Percentiles rank a stretch among this genome's conserved stretches.
These are phyloP conservation scores for Venustampulla echinocandica DNA, from an alignment of 495 filamentous ascomycete genomes.

Conservation along the genomic window DNA sequence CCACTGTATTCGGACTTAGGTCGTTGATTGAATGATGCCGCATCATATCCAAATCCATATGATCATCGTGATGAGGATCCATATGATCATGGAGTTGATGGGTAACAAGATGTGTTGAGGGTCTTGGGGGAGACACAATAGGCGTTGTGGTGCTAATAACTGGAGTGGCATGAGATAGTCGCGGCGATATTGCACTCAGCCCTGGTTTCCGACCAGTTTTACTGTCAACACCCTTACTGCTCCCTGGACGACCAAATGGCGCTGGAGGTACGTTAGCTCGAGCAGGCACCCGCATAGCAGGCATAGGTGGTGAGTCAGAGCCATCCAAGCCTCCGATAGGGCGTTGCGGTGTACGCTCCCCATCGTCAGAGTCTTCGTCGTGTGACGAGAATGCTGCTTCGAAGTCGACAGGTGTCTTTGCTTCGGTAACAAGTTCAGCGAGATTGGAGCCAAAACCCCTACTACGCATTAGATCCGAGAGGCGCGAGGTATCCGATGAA, in stretches of 20 bases:
- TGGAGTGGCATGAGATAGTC: slow-evolving; percentile 29
- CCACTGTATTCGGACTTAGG: slow-evolving; percentile 69
- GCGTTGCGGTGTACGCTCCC: slow-evolving; percentile 24
- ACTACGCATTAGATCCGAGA: slow-evolving; percentile 61
- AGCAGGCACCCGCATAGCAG: slow-evolving; percentile 44
- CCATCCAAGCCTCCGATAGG: slow-evolving; percentile 25
- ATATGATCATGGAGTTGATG: slow-evolving; percentile 36
- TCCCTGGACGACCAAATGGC: slow-evolving; percentile 39
- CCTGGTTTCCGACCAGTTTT: slow-evolving; percentile 23
- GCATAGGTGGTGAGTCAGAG: slow-evolving; percentile 27
- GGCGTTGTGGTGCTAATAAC: slow-evolving; percentile 26
- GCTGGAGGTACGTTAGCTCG: slow-evolving; percentile 49
- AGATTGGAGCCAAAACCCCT: slow-evolving; percentile 58
- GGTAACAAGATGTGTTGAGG: slow-evolving; percentile 32
- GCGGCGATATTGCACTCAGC: slow-evolving; percentile 25
- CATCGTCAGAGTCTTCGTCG: slow-evolving; percentile 42
- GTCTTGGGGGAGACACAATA: slow-evolving; percentile 12
- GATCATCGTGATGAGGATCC: slow-evolving; percentile 28
- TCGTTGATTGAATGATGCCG: slow-evolving; percentile 34
- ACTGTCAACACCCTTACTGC: slow-evolving; percentile 44
- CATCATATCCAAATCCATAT: slow-evolving; percentile 23
- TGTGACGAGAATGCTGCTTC: slow-evolving; percentile 39
- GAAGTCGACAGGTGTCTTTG: slow-evolving; percentile 45
- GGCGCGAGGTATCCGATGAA: slow-evolving; percentile 63
- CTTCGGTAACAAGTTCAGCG: slow-evolving; percentile 47